Percentiles rank a stretch among this genome's conserved stretches.
phyloP scores from a whole-genome alignment of 306 rosid species.

The Cucurbita ficifolia region DNA sequence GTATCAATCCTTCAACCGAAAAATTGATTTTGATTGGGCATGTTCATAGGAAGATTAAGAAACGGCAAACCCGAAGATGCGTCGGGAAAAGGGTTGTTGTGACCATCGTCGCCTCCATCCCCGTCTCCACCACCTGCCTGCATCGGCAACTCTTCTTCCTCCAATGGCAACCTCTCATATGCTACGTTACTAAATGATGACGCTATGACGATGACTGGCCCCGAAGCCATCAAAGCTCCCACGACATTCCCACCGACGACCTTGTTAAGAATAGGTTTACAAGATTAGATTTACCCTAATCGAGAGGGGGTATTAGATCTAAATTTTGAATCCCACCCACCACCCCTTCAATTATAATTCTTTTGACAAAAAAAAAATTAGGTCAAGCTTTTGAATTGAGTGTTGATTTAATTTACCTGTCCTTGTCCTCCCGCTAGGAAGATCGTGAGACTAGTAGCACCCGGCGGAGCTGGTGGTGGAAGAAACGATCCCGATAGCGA shows the following conservation, averaged over 20 bases:
- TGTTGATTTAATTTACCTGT: not conserved
- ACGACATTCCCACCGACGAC: conserved; percentile 12
- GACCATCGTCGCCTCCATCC: not conserved
- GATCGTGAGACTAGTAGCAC: conserved; percentile 10
- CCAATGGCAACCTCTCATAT: conserved; percentile 11
- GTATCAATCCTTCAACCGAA: conserved; percentile 4
- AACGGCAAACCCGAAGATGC: conserved; percentile 1
- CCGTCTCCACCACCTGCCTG: not conserved
- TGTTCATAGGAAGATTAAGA: conserved; percentile 4
- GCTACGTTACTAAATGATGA: conserved; percentile 12
- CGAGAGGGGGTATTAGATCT: not conserved
- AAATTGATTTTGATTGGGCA: conserved; percentile 7
- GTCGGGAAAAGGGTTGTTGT: not conserved
- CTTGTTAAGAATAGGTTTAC: not conserved
- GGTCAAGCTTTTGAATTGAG: not conserved
- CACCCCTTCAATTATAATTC: not conserved
- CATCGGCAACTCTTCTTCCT: conserved; percentile 4
- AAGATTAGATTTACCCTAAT: not conserved
- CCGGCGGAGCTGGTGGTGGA: conserved; percentile 11
- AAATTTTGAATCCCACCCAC: not conserved
- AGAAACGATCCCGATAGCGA: conserved; percentile 9
- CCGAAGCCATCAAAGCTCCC: conserved; percentile 13
- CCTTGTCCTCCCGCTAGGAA: conserved; percentile 14
- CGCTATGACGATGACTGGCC: conserved; percentile 11
- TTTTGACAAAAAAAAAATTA: not conserved